Conservation (phyloP, 139 green algal species). For the Micractinium conductrix region DNA sequence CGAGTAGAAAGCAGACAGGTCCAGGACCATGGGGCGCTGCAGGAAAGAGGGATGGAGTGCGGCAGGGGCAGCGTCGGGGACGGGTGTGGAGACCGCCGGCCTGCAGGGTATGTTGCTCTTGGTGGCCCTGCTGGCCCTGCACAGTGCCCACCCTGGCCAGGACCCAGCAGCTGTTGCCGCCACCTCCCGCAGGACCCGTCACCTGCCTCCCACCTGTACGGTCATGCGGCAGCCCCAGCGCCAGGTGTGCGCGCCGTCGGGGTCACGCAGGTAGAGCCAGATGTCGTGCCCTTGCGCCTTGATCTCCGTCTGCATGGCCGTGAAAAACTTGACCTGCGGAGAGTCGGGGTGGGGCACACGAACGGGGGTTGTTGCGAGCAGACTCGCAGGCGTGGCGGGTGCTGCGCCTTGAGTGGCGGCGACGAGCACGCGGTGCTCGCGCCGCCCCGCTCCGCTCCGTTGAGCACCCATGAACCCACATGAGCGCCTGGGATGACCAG, state of each 20-base stretch:
- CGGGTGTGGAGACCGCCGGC: too few species aligned
- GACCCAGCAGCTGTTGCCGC: neutral
- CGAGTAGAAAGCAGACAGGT: conserved; percentile 6
- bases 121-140: too few species aligned
- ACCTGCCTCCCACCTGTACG: neutral
- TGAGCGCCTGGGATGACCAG: neutral
- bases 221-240: neutral
- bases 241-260: neutral
- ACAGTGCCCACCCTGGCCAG: neutral
- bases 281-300: neutral
- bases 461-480: too few species aligned
- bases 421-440: too few species aligned
- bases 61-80: too few species aligned
- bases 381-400: too few species aligned
- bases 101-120: too few species aligned
- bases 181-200: neutral
- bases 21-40: neutral
- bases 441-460: too few species aligned
- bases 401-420: too few species aligned
- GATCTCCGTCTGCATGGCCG: neutral
- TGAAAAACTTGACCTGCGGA: neutral
- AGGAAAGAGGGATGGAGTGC: neutral
- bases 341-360: too few species aligned
- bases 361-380: too few species aligned
- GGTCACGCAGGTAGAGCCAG: neutral